Conservation (phyloP, 169 alveolate species). For the Plasmodium malariae region DNA sequence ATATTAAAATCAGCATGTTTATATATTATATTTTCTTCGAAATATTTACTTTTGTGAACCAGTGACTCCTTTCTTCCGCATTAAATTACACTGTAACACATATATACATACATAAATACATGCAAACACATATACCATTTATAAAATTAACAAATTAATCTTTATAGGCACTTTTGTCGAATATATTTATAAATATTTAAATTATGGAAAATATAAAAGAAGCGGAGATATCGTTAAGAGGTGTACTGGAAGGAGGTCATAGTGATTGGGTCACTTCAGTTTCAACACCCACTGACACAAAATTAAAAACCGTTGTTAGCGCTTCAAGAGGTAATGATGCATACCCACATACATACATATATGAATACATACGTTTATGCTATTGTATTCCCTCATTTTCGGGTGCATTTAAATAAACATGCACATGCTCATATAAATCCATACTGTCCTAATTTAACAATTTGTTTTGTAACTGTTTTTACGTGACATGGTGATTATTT, state of each 20-base stretch:
- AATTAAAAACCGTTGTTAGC: conserved; percentile 92
- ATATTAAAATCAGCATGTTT: no score
- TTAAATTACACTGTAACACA: not conserved
- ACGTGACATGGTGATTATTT: no score
- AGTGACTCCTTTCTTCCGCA: not conserved
- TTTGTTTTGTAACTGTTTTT: no score
- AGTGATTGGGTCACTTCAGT: conserved; percentile 96
- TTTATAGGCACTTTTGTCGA: conserved; percentile 21
- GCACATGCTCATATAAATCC: no score
- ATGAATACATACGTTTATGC: not conserved
- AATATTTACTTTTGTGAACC: not conserved
- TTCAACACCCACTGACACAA: conserved; percentile 92
- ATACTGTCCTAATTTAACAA: no score
- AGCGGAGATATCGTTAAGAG: conserved; percentile 85
- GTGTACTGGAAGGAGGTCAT: conserved; percentile 94
- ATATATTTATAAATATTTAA: conserved; percentile 2
- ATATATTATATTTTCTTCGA: no score
- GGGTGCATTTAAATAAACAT: no score
- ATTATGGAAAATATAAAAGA: conserved; percentile 73
- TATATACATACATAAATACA: conserved; percentile 20
- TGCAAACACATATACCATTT: not conserved
- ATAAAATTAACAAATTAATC: not conserved
- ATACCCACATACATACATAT: not conserved
- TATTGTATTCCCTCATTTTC: no score
- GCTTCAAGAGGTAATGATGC: conserved; percentile 92